A percentile compares a stretch with the other conserved stretches of the same genome.
These are phyloP conservation scores for Trametes cingulata DNA, from an alignment of 768 basidiomycete genomes.

Conservation along the genomic window DNA sequence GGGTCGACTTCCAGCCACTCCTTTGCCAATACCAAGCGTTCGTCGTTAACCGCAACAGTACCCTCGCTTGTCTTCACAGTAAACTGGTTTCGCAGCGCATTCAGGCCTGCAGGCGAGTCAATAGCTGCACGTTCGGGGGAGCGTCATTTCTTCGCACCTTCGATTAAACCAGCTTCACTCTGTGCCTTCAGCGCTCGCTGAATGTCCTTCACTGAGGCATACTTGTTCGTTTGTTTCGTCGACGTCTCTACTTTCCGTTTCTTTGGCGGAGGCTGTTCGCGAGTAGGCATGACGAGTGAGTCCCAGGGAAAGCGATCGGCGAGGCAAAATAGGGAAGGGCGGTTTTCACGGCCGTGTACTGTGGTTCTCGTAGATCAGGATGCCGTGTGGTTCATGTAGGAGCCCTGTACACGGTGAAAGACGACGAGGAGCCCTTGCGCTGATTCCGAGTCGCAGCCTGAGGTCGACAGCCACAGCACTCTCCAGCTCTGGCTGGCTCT, in stretches of 20 bases:
- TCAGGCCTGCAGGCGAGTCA: constrained; percentile 39
- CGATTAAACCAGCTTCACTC: constrained; percentile 19
- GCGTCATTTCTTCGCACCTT: constrained; percentile 6
- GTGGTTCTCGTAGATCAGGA: too few species aligned
- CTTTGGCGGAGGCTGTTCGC: constrained; percentile 6
- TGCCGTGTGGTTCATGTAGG: too few species aligned
- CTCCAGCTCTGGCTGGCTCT: too few species aligned
- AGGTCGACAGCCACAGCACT: too few species aligned
- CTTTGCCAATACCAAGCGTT: constrained; percentile 57
- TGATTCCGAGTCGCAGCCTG: too few species aligned
- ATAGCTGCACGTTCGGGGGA: not conserved
- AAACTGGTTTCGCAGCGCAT: constrained; percentile 63
- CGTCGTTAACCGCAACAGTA: constrained; percentile 54
- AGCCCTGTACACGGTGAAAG: too few species aligned
- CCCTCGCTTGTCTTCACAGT: constrained; percentile 51
- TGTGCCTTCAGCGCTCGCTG: constrained; percentile 14
- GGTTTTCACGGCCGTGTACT: too few species aligned
- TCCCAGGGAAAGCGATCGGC: not conserved
- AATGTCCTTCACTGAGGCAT: constrained; percentile 17
- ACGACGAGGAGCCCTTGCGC: too few species aligned
- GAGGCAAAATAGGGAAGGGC: too few species aligned
- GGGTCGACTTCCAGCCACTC: constrained; percentile 62
- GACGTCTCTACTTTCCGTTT: constrained; percentile 13
- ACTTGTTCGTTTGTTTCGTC: constrained; percentile 10
- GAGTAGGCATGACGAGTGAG: constrained; percentile 5